Evolutionary conservation across 164 flowering plant genomes (phyloP).

Genomic region (Magnolia sinica): DNA sequence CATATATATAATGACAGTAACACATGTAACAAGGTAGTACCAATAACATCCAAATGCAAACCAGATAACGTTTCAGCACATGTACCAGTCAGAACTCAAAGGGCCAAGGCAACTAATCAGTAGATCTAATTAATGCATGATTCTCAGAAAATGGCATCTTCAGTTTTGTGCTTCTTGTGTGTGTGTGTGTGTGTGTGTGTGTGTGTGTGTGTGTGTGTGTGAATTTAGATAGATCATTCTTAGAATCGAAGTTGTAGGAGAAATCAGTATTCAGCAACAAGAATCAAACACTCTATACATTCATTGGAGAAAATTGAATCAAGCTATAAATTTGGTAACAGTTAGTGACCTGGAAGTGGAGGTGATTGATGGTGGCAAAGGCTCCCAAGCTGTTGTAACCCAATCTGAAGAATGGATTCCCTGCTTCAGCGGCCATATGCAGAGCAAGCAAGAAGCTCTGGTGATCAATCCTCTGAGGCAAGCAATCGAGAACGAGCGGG

Average conservation of each 20-base stretch:
- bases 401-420: slow-evolving; percentile 67
- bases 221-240: background rate
- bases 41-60: background rate
- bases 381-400: slow-evolving; percentile 98
- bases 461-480: slow-evolving; percentile 77
- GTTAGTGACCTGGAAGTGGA: slow-evolving; percentile 71
- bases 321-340: background rate
- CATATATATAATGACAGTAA: background rate
- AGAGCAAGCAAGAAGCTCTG: slow-evolving; percentile 78
- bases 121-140: background rate
- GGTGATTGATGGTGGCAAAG: slow-evolving; percentile 93
- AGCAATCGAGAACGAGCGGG: slow-evolving; percentile 62
- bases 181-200: too few species aligned
- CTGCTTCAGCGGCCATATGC: slow-evolving; percentile 74
- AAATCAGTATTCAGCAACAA: too few species aligned
- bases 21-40: background rate
- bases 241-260: background rate
- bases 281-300: background rate
- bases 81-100: background rate
- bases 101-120: background rate
- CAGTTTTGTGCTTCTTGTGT: background rate
- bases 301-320: background rate
- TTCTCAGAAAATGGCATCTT: background rate
- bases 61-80: background rate
- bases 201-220: background rate